These are phyloP conservation scores for Excoecaria cochinchinensis DNA, from an alignment of 345 rosid genomes.

Conservation along the genomic window DNA sequence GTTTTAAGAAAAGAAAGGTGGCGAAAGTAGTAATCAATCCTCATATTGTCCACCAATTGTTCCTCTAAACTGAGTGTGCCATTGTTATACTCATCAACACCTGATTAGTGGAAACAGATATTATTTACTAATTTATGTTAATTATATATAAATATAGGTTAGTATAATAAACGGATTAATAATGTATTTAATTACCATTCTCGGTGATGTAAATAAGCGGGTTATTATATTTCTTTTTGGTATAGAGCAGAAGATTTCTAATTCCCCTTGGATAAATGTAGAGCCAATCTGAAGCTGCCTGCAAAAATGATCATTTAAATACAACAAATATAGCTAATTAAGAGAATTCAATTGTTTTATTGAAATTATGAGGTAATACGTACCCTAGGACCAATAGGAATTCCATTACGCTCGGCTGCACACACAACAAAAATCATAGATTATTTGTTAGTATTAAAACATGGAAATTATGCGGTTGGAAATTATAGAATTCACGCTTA, in stretches of 20 bases:
- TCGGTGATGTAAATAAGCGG: constrained; percentile 47
- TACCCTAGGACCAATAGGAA: constrained; percentile 26
- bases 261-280: constrained; percentile 21
- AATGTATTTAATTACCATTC: constrained; percentile 28
- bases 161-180: too few relatives aligned
- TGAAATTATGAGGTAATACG: neutral
- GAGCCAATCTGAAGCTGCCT: constrained; percentile 22
- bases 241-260: constrained; percentile 10
- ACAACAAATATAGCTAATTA: too few relatives aligned
- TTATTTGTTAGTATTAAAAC: too few relatives aligned
- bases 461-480: neutral
- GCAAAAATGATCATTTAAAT: neutral
- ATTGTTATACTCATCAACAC: constrained; percentile 21
- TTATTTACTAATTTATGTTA: neutral
- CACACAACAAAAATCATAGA: neutral
- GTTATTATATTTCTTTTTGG: constrained; percentile 27
- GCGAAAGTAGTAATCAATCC: too few relatives aligned
- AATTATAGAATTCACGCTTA: constrained; percentile 8
- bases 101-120: neutral
- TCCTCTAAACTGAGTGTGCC: constrained; percentile 19
- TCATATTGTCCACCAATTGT: neutral
- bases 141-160: neutral
- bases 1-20: too few relatives aligned
- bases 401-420: constrained; percentile 15
- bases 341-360: neutral